Percentiles rank a stretch among this genome's conserved stretches.
These are phyloP conservation scores for Phytophthora megakarya DNA, from an alignment of 352 stramenopile genomes.

Conservation along the genomic window DNA sequence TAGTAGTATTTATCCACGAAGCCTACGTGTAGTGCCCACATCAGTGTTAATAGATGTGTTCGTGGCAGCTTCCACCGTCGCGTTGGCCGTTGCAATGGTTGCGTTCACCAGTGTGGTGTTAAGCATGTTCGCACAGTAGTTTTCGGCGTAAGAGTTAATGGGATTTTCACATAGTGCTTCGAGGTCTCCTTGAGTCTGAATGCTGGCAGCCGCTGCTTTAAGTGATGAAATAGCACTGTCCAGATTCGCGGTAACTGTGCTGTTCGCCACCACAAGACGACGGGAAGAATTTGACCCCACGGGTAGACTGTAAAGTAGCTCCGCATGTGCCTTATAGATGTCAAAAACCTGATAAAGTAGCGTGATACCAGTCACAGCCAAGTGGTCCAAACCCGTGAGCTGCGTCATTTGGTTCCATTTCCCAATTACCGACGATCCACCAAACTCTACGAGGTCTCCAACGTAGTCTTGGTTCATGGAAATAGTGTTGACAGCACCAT, in stretches of 20 bases:
- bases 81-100: slow-evolving; percentile 28
- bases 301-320: slow-evolving; percentile 43
- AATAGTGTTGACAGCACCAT: slow-evolving; percentile 53
- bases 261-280: slow-evolving; percentile 9
- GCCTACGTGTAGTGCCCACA: slow-evolving; percentile 18
- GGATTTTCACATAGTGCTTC: slow-evolving; percentile 36
- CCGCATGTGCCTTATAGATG: slow-evolving; percentile 47
- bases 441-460: slow-evolving; percentile 41
- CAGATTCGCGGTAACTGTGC: slow-evolving; percentile 27
- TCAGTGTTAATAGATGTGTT: slow-evolving; percentile 24
- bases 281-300: slow-evolving; percentile 28
- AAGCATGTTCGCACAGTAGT: slow-evolving; percentile 40
- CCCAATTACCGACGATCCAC: slow-evolving; percentile 38
- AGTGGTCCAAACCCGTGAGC: slow-evolving; percentile 48
- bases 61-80: slow-evolving; percentile 29
- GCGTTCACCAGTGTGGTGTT: slow-evolving; percentile 29
- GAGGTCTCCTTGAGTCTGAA: slow-evolving; percentile 44
- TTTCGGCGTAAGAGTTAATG: slow-evolving; percentile 39
- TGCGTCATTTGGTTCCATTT: slow-evolving; percentile 60
- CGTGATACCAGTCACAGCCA: slow-evolving; percentile 49
- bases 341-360: slow-evolving; percentile 45
- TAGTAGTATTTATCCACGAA: slow-evolving; percentile 11
- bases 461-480: slow-evolving; percentile 53
- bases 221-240: slow-evolving; percentile 41
- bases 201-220: slow-evolving; percentile 38